A percentile compares a stretch with the other conserved stretches of the same genome.
These are phyloP conservation scores for Starmerella sirachaensis DNA, from an alignment of 805 yeast species.

Conservation along the genomic window DNA sequence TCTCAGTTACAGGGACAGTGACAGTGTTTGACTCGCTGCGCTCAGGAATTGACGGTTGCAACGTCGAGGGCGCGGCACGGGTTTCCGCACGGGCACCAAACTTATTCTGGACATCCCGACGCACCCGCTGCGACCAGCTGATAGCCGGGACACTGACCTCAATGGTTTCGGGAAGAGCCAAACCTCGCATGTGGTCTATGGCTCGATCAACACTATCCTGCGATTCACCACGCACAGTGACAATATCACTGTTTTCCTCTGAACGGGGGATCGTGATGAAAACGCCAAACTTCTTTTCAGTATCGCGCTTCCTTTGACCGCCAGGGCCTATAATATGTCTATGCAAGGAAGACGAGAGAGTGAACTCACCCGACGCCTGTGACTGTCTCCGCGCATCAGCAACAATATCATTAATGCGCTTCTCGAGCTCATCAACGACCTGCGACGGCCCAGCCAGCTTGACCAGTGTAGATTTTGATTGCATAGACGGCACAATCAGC, in stretches of 20 bases:
- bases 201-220: conserved; percentile 56
- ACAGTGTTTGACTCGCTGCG: neutral
- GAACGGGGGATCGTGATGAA: conserved; percentile 52
- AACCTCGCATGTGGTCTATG: conserved; percentile 45
- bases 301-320: conserved; percentile 58
- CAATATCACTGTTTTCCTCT: conserved; percentile 31
- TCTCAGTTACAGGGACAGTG: neutral
- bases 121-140: conserved; percentile 27
- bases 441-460: conserved; percentile 58
- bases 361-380: conserved; percentile 24
- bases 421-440: conserved; percentile 57
- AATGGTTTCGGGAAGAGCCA: conserved; percentile 26
- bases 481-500: conserved; percentile 53
- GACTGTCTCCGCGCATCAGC: conserved; percentile 33
- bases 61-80: neutral
- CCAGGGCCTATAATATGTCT: conserved; percentile 69
- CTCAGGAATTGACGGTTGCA: no score
- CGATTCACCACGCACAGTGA: conserved; percentile 46
- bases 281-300: conserved; percentile 61
- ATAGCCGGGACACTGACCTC: neutral
- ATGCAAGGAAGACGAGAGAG: conserved; percentile 61
- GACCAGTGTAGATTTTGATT: conserved; percentile 40
- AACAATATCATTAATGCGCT: conserved; percentile 50
- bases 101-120: conserved; percentile 22
- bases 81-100: neutral